Evolutionary conservation across 768 basidiomycete genomes (phyloP), one percentile per base, ranked within the genome.

Genomic region (Neoboletus magnificus): DNA sequence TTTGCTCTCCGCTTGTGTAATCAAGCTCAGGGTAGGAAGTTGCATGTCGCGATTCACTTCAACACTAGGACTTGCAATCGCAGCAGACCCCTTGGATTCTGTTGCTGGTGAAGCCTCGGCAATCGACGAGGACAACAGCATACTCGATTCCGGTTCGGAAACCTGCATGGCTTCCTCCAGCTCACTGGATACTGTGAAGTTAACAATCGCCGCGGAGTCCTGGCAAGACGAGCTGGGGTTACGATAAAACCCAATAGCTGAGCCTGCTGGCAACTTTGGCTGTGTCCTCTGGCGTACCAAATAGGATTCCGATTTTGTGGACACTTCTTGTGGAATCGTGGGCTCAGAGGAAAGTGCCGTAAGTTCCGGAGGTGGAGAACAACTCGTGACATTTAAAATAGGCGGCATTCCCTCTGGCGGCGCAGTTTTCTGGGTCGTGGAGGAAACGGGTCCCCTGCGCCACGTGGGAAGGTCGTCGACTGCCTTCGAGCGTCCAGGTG

Each of bases 141-240:
- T 63, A 43, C 63, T 64, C 23, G 61, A 54, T 55, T 62, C 57
- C 13, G 18, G 44, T n/a, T 50, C 56, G 16, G 62, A 57, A 47
- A 39, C 30, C 23, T 45, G 49, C 10, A 47, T 16, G 29, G 39
- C 20, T 48, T 62, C 61, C 40, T 91, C 89, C 50, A 93, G 66
- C 70, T 93, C 91, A 64, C 90, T 92, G 52, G 75, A 81, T 43
- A 93, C 87, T 45, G 85, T 89, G 73, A 93, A 93, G 58, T 81
- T 84, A 54, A 91, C 87, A 11, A 76, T 59, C 16, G 76, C 66
- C 52, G 77, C 79, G 5, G 77, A 61, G 61, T 83, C 80, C 36
- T 73, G 72, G 54, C 74, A 76, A 32, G 79, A 75, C 36, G 83
- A 77, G 32, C 78, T 77, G 8, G 82, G 82, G 65, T 84, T 81